Evolutionary conservation across 2,329 filamentous ascomycete genomes (phyloP).

Genomic region (Microcyclospora tardicrescens): DNA sequence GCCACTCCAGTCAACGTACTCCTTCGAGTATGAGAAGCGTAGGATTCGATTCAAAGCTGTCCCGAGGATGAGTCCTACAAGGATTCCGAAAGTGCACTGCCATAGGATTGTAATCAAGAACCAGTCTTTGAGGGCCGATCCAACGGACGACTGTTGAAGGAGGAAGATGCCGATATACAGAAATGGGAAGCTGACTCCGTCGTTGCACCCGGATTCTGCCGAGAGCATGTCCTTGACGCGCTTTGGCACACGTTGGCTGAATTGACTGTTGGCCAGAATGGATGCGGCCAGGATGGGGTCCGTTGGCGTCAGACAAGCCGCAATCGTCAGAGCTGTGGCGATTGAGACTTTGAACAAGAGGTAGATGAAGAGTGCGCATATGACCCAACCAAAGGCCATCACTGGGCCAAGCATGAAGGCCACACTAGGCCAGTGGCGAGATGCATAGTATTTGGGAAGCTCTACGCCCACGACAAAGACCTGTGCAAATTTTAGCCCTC

Average conservation of each 20-base stretch:
- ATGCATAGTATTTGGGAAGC: conserved; percentile 33
- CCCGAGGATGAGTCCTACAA: conserved; percentile 37
- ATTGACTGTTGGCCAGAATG: conserved; percentile 41
- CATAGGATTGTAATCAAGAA: conserved; percentile 42
- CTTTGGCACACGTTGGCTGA: conserved; percentile 39
- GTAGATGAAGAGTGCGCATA: conserved; percentile 35
- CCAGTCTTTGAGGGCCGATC: conserved; percentile 37
- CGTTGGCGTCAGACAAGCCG: conserved; percentile 44
- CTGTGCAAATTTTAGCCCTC: no score
- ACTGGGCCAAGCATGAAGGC: conserved; percentile 38
- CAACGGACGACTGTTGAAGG: conserved; percentile 27
- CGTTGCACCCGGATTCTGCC: conserved; percentile 44
- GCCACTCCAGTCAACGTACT: conserved; percentile 36
- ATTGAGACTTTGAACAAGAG: conserved; percentile 35
- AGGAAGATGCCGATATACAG: conserved; percentile 40
- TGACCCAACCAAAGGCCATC: conserved; percentile 38
- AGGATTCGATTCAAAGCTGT: conserved; percentile 35
- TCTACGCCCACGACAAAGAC: conserved; percentile 15
- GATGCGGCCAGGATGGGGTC: conserved; percentile 44
- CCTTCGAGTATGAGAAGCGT: conserved; percentile 32
- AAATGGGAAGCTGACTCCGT: conserved; percentile 44
- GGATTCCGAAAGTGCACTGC: conserved; percentile 39
- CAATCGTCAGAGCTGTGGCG: conserved; percentile 37
- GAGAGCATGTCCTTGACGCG: conserved; percentile 39
- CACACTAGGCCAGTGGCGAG: conserved; percentile 39